Evolutionary conservation across 768 basidiomycete genomes (phyloP), one percentile per base, ranked within the genome.

Genomic region (Ephemerocybe angulata): DNA sequence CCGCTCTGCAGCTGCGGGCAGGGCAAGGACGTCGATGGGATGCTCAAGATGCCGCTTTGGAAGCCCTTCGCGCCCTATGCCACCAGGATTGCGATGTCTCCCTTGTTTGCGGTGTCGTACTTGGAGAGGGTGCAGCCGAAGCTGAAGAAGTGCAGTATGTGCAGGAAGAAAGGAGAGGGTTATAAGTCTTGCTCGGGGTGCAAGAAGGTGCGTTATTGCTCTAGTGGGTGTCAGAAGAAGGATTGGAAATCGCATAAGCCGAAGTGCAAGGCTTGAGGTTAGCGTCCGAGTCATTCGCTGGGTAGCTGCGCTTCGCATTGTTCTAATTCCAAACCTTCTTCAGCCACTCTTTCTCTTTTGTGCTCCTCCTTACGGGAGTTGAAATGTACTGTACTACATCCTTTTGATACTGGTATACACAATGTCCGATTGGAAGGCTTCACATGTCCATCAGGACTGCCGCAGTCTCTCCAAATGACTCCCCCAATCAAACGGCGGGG

Each of bases 1-100:
- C 80, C 82, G 0, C 63, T 84, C 22, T 86, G 85, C 56, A 70
- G 69, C 3, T 86, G 84, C 46, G 83, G 83, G 2, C 63, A 65
- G 30, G 82, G 82, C 3, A 71, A 82, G 42, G 73, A 77, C 47
- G 65, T 76, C 4, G 75, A 69, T 2, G 64, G 59, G 1, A 74
- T 84, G 55, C 58, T 58, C 0, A 65, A 61, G 13, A 56, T 64
- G 1, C 41, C 59, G 13, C 57, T 61, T 10, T 84, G 79, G 78
- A 65, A 67, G 55, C 30, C 50, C 1, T 61, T 84, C 13, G 72
- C 72, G 1, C 72, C 72, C 5, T 76, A 76, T 50, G 75, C 70
- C 12, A 82, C 79, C 1, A 70, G 83, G 10, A 65, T 75, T 4
- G 85, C 80, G 0, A 65, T 86, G 35, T 70, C 76, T 1, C 84